phyloP scores from a whole-genome alignment of 495 filamentous ascomycete species.

The Viridothelium virens region DNA sequence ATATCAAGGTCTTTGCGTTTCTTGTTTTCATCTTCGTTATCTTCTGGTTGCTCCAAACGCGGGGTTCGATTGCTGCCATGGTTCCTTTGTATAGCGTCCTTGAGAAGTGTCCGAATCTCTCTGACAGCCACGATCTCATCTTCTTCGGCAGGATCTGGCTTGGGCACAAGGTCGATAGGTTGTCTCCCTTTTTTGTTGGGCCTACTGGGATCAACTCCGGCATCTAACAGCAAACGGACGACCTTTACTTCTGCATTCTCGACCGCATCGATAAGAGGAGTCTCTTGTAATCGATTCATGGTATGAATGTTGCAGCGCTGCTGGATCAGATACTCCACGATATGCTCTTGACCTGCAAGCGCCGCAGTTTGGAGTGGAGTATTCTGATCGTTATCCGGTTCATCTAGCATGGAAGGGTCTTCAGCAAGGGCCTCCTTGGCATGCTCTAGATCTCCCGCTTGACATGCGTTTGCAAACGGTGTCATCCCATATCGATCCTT shows the following conservation, averaged over 20 bases:
- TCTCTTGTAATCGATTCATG: slow-evolving; percentile 78
- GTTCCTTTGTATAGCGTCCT: slow-evolving; percentile 37
- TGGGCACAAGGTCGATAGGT: slow-evolving; percentile 65
- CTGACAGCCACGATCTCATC: slow-evolving; percentile 50
- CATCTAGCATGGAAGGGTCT: slow-evolving; percentile 76
- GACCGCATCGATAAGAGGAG: slow-evolving; percentile 88
- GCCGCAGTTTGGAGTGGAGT: slow-evolving; percentile 88
- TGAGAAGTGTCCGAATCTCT: slow-evolving; percentile 43
- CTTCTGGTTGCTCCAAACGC: slow-evolving; percentile 23
- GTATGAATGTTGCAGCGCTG: slow-evolving; percentile 74
- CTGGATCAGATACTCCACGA: slow-evolving; percentile 73
- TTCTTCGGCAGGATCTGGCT: slow-evolving; percentile 44
- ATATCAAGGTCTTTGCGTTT: slow-evolving; percentile 37
- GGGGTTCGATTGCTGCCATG: slow-evolving; percentile 36
- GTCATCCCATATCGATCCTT: slow-evolving; percentile 81
- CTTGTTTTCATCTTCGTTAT: slow-evolving; percentile 47
- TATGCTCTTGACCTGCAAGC: slow-evolving; percentile 69
- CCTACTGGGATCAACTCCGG: slow-evolving; percentile 80
- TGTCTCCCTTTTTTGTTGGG: slow-evolving; percentile 81
- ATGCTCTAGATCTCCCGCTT: slow-evolving; percentile 62
- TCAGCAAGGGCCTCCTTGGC: slow-evolving; percentile 62
- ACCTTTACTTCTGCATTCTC: slow-evolving; percentile 92
- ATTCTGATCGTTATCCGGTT: slow-evolving; percentile 87
- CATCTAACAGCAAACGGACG: slow-evolving; percentile 66
- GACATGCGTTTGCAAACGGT: slow-evolving; percentile 72